Base-by-base conservation (phyloP, 306 rosid species). In the Dicorynia guianensis region DNA sequence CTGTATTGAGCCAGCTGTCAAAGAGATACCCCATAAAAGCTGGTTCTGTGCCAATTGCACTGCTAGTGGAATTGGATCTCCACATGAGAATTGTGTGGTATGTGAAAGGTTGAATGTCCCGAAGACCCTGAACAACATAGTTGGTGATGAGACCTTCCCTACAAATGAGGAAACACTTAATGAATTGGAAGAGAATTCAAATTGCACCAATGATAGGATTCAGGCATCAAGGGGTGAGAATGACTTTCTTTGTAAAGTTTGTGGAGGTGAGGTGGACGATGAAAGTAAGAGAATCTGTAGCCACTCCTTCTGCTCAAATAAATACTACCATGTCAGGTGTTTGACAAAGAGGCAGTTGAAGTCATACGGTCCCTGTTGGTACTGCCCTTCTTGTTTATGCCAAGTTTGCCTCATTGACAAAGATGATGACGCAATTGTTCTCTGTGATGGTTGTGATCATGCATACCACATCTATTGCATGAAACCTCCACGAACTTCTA, bases 361-460 rank as follows among this genome's bases (percentile, higher is more conserved):
- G 63, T 77, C 77, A 5, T 84, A 87, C 58, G 88, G 88, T 76
- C 55, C 63, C 44, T 35, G 81, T 49, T 92, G 99, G 99, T 92
- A 87, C 78, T 92, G 99, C 86, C 96, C 96, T 76, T 96, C 96
- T 67, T 96, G 99, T 75, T 77, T 96, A 65, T 96, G 99, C 81
- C 87, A 87, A 83, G 76, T 68, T 73, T 96, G 99, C 84, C 80
- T 90, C 52, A 14, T 76, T 5, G 90, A 96, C 80, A 64, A 49
- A 68, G 93, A 92, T 57, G 97, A 96, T 68, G 84, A 85, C 46
- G 60, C 76, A 84, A 85, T 92, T 72, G 89, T 92, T 60, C 79
- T 96, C 18, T 96, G 99, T 64, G 99, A 96, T 74, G 97, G 96
- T 65, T 96, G 99, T 12, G 99, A 96, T 81, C 87, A 92, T 65